phyloP scores from a whole-genome alignment of 257 asterid species.

The Lycium ferocissimum region DNA sequence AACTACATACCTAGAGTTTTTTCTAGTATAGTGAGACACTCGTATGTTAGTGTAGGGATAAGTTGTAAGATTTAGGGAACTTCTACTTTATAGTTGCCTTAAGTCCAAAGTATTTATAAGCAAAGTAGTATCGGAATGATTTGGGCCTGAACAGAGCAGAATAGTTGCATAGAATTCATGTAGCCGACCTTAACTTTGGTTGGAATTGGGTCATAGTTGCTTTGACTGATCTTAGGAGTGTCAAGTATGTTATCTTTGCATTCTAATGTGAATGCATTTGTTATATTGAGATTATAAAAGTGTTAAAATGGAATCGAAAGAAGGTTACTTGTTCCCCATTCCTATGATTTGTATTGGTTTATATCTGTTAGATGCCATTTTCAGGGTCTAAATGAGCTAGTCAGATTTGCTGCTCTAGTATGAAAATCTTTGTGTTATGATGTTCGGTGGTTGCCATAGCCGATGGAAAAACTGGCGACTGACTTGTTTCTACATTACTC shows the following conservation, averaged over 20 bases:
- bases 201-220: no score
- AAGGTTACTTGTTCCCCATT: background rate
- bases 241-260: no score
- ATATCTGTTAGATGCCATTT: background rate
- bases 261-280: no score
- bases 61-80: no score
- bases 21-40: background rate
- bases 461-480: background rate
- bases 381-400: background rate
- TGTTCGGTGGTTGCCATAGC: background rate
- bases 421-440: background rate
- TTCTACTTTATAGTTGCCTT: no score
- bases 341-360: background rate
- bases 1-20: background rate
- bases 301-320: background rate
- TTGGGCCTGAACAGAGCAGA: no score
- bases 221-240: no score
- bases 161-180: no score
- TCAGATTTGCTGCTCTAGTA: background rate
- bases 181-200: no score
- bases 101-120: no score
- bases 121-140: no score
- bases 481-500: background rate
- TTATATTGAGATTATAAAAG: background rate
- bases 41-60: background rate